A percentile compares a stretch with the other conserved stretches of the same genome.
Evolutionary conservation across 768 basidiomycete species (phyloP).

Genomic region (Phlegmacium glaucopus): DNA sequence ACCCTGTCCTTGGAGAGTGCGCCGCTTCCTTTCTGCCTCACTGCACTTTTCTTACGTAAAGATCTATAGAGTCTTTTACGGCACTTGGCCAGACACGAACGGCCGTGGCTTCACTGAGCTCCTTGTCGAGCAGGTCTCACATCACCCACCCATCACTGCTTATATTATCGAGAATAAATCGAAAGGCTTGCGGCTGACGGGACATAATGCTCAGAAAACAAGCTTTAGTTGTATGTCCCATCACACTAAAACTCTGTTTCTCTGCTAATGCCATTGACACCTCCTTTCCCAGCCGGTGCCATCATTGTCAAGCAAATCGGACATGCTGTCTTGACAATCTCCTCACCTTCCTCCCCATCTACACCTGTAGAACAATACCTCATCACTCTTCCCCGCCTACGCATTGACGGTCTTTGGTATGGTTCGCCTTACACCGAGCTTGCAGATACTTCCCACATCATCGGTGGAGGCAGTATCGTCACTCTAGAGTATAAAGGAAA

Average conservation of each 20-base stretch:
- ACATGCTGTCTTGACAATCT: conserved; percentile 79
- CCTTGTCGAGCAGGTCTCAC: conserved; percentile 94
- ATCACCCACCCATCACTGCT: conserved; percentile 87
- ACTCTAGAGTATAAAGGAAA: conserved; percentile 93
- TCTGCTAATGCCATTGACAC: background rate
- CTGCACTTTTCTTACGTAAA: background rate
- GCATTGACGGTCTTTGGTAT: conserved; percentile 93
- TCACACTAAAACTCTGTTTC: background rate
- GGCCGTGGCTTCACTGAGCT: conserved; percentile 79
- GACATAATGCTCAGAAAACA: conserved; percentile 95
- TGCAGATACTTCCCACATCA: conserved; percentile 75
- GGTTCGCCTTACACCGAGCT: conserved; percentile 93
- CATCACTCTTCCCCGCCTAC: conserved; percentile 87
- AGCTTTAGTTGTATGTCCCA: conserved; percentile 67
- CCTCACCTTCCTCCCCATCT: conserved; percentile 42
- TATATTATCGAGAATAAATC: conserved; percentile 82
- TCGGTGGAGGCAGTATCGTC: conserved; percentile 38
- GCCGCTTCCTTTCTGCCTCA: conserved; percentile 25
- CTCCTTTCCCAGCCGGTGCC: conserved; percentile 46
- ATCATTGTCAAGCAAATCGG: conserved; percentile 94
- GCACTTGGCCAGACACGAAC: conserved; percentile 75
- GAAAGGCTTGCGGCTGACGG: conserved; percentile 74
- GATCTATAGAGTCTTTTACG: conserved; percentile 71
- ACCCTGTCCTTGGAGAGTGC: conserved; percentile 92
- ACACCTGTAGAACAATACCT: conserved; percentile 54